Evolutionary conservation across 768 basidiomycete species (phyloP).

Genomic region (Hericium erinaceus): DNA sequence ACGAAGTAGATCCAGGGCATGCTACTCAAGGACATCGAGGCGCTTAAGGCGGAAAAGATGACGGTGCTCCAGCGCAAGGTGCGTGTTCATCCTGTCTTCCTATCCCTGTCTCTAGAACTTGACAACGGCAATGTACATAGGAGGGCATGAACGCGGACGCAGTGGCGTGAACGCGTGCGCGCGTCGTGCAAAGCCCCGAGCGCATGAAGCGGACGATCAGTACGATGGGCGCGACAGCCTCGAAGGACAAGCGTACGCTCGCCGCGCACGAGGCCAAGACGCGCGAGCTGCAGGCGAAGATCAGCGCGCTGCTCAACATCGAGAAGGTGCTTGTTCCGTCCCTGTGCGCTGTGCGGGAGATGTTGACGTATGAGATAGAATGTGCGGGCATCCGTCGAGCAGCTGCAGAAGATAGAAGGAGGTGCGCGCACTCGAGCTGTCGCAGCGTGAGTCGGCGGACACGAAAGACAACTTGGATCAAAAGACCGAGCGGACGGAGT

Average conservation of each 20-base stretch:
- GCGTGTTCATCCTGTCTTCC: conserved; percentile 6
- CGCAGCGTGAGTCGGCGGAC: conserved; percentile 60
- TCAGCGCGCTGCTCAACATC: conserved; percentile 58
- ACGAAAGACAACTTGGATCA: conserved; percentile 60
- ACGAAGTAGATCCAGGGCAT: conserved; percentile 56
- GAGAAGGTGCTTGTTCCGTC: conserved; percentile 48
- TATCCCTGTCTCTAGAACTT: not conserved
- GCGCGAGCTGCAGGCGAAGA: conserved; percentile 68
- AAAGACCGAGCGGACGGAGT: conserved; percentile 65
- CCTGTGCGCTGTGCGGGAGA: not conserved
- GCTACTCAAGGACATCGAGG: conserved; percentile 57
- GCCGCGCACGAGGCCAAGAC: conserved; percentile 62
- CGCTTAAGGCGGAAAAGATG: conserved; percentile 67
- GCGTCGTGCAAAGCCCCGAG: conserved; percentile 89
- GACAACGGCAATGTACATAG: conserved; percentile 21
- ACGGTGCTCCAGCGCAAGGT: conserved; percentile 57
- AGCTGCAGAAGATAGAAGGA: conserved; percentile 72
- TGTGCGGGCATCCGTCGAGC: conserved; percentile 60
- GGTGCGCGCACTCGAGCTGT: conserved; percentile 46
- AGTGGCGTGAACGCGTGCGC: conserved; percentile 53
- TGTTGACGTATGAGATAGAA: conserved; percentile 35
- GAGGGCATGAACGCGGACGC: conserved; percentile 55
- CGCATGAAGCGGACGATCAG: conserved; percentile 76
- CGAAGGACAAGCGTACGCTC: conserved; percentile 64
- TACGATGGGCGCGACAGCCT: conserved; percentile 57